Evolutionary conservation across 2,329 filamentous ascomycete species (phyloP).

Genomic region (Neopestalotiopsis sp.): DNA sequence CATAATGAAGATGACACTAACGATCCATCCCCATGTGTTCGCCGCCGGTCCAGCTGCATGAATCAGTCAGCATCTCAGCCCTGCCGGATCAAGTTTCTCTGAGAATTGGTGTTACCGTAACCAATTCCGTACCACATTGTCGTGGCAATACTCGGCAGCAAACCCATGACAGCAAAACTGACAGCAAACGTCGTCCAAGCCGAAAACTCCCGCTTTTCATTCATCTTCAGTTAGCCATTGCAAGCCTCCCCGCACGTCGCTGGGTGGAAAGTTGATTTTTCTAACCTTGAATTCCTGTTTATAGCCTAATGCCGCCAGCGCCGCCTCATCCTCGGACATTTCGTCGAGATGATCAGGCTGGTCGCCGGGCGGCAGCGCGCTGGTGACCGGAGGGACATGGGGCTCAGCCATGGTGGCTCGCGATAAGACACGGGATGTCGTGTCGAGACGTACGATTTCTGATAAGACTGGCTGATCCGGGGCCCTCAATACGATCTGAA

Average conservation of each 20-base stretch:
- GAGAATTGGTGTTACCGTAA: constrained; percentile 31
- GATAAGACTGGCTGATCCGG: background rate
- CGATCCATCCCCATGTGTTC: constrained; percentile 79
- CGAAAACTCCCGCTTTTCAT: constrained; percentile 65
- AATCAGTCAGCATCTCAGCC: background rate
- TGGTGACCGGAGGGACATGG: constrained; percentile 30
- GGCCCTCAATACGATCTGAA: background rate
- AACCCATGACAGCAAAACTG: constrained; percentile 73
- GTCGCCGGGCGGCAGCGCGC: constrained; percentile 32
- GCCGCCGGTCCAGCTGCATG: constrained; percentile 44
- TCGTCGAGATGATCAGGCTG: constrained; percentile 31
- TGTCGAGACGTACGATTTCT: background rate
- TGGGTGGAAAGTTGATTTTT: background rate
- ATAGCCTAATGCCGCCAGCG: constrained; percentile 64
- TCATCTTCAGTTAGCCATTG: background rate
- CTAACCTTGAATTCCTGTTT: constrained; percentile 49
- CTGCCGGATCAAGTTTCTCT: background rate
- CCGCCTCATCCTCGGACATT: constrained; percentile 59
- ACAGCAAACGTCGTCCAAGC: constrained; percentile 78
- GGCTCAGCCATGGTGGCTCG: constrained; percentile 14
- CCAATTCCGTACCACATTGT: constrained; percentile 74
- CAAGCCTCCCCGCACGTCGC: background rate
- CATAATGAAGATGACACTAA: constrained; percentile 75
- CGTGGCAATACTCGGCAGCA: constrained; percentile 73
- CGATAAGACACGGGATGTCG: background rate